Evolutionary conservation across 495 filamentous ascomycete species (phyloP).

Genomic region (Glarea lozoyensis): DNA sequence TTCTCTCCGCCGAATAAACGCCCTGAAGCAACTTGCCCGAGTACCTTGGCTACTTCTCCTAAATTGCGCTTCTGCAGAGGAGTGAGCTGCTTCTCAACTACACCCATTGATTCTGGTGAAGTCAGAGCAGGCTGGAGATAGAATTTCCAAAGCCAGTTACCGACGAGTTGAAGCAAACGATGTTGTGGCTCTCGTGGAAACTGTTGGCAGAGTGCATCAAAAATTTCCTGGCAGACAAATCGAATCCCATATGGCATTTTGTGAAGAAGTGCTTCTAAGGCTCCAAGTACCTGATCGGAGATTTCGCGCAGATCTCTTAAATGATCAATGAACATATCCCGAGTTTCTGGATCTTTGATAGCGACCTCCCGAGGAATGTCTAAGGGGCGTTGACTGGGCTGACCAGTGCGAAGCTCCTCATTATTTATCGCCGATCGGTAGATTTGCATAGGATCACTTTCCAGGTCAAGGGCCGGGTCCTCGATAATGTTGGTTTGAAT

Average conservation of each 20-base stretch:
- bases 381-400: slow-evolving; percentile 64
- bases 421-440: slow-evolving; percentile 92
- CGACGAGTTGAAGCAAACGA: slow-evolving; percentile 72
- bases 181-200: slow-evolving; percentile 75
- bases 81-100: slow-evolving; percentile 76
- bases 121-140: slow-evolving; percentile 86
- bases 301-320: slow-evolving; percentile 90
- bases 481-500: slow-evolving; percentile 86
- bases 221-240: slow-evolving; percentile 80
- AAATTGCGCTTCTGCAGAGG: slow-evolving; percentile 92
- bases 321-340: slow-evolving; percentile 84
- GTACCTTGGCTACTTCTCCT: slow-evolving; percentile 80
- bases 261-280: slow-evolving; percentile 72
- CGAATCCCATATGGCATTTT: slow-evolving; percentile 91
- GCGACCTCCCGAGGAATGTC: slow-evolving; percentile 85
- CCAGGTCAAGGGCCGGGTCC: slow-evolving; percentile 80
- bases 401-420: slow-evolving; percentile 88
- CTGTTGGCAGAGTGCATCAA: slow-evolving; percentile 61
- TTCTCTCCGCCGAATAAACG: slow-evolving; percentile 88
- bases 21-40: slow-evolving; percentile 78
- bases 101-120: slow-evolving; percentile 81
- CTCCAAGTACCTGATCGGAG: slow-evolving; percentile 75
- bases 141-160: slow-evolving; percentile 85
- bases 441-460: slow-evolving; percentile 97
- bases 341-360: slow-evolving; percentile 87